Base-by-base conservation (phyloP, 2,329 filamentous ascomycete genomes). In the Clarireedia sp. region DNA sequence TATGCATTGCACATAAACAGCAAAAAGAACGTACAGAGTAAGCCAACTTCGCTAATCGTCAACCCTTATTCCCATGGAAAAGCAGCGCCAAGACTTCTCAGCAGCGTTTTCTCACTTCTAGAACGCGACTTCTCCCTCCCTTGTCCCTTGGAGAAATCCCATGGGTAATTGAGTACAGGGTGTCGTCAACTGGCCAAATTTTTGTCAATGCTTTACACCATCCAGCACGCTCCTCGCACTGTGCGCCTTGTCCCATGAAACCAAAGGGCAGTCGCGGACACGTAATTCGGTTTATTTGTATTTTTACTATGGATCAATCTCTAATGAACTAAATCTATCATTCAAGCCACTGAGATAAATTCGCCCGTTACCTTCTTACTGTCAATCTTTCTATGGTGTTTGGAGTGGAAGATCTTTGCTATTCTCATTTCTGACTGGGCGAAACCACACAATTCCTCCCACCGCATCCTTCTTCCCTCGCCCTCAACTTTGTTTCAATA, bases 351-450 rank as follows among this genome's bases (percentile, higher is more conserved):
- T 33, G 29, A 33, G 10, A 33, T 33, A 33, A 33, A 33, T 33
- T 33, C 29, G 29, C 29, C 29, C 12, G 12, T 33, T 33, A 33
- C 29, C 29, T 33, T 33, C 29, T 10, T 12, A 33, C 29, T 17
- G 44, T 24, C 36, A n/a, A 12, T 38, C 50, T 37, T 37, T 53
- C 47, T 38, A 16, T 53, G 33, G 50, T 38, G 50, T 48, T 53
- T 53, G 50, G 41, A 38, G 41, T 48, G 50, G 43, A 53, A 29
- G 29, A 47, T 10, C 29, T 47, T 46, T 47, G 33, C 24, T 38
- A 14, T 9, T 47, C 26, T 24, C 16, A 26, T 26, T 26, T 26
- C 24, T 26, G 24, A 26, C 24, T 7, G 24, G 6, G 24, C 24
- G 24, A 26, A 26, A 26, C 24, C 24, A 26, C 24, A 46, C 21